Conservation (phyloP, 176 grass and related monocot species). For the Dactylis glomerata region DNA sequence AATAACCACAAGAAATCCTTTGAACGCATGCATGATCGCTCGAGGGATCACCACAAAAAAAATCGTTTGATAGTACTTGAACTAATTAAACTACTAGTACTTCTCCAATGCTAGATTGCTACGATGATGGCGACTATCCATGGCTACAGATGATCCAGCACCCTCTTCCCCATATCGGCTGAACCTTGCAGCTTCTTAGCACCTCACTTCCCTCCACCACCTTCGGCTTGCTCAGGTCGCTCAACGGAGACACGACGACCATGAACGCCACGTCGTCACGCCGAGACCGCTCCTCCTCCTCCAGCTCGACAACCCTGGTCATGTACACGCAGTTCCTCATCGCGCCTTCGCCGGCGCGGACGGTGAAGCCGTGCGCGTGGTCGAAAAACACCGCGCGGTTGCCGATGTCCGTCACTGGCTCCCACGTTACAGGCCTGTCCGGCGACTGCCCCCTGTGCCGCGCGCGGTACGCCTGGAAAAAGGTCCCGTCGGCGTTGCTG, state of each 20-base stretch:
- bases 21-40: not conserved
- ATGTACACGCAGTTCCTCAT: conserved; percentile 14
- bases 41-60: not conserved
- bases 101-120: not conserved
- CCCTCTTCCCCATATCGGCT: conserved; percentile 8
- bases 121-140: not conserved
- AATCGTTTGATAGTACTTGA: not conserved
- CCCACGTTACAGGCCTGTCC: not conserved
- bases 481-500: not conserved
- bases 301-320: accelerated
- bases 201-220: not conserved
- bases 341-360: not conserved
- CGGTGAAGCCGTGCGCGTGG: conserved; percentile 28
- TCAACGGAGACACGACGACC: not conserved
- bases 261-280: not conserved
- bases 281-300: not conserved
- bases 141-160: not conserved
- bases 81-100: no score
- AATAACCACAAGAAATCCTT: not conserved
- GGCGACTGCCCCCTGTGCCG: not conserved
- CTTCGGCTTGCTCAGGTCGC: not conserved
- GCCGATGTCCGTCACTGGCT: not conserved
- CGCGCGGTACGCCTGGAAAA: conserved; percentile 16
- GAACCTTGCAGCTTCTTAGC: not conserved
- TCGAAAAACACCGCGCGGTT: conserved; percentile 18